Conservation (phyloP, 305 asterid genomes). For the Caryopteris hybrid region DNA sequence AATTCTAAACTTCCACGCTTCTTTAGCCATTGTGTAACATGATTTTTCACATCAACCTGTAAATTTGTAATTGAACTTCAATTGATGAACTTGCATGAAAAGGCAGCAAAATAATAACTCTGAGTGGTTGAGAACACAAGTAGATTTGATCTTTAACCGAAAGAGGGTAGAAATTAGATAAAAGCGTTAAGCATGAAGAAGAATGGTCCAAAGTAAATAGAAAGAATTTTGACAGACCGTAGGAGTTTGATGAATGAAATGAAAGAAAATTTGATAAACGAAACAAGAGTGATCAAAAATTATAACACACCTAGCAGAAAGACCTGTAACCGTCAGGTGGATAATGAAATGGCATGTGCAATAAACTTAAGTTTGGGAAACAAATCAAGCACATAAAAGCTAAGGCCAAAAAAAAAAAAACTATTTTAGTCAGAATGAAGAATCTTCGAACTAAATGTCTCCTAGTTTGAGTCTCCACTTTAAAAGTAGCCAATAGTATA, state of each 20-base stretch:
- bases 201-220: neutral
- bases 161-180: neutral
- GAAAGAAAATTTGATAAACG: neutral
- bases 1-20: neutral
- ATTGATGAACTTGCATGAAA: neutral
- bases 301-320: no score
- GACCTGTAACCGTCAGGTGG: neutral
- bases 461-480: neutral
- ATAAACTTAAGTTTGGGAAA: neutral
- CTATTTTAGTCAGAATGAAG: neutral
- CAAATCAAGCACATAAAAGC: neutral
- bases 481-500: neutral
- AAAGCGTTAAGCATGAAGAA: neutral
- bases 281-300: neutral
- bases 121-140: neutral
- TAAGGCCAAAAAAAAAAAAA: neutral
- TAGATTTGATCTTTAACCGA: neutral
- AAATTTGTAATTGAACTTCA: neutral
- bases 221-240: neutral
- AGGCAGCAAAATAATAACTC: neutral
- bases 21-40: neutral
- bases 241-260: neutral
- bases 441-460: neutral
- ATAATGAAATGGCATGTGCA: neutral
- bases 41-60: conserved; percentile 7